Base-by-base conservation (phyloP, 2,329 filamentous ascomycete genomes). In the Didymella glomerata region DNA sequence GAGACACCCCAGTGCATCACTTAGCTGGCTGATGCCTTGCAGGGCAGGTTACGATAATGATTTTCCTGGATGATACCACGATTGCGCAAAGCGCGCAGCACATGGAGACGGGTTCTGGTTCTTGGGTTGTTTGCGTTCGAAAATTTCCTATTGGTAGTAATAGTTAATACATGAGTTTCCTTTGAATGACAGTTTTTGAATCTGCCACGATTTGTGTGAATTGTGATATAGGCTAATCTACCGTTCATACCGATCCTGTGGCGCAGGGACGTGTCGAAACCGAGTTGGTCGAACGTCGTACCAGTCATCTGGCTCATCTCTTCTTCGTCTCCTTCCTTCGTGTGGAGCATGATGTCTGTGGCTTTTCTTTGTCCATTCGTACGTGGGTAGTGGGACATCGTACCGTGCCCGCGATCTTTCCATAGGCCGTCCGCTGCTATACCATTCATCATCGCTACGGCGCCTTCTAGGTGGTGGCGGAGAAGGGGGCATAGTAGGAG, bases 61-160 rank as follows among this genome's bases (percentile, higher is more conserved):
- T 32, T 66, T 58, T 64, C 60, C 62, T 64, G 62, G 68, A 73
- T 74, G 71, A 75, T 75, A 75, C 71, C 72, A 75, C 67, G 60
- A 63, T 61, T 65, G 63, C 65, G 63, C 58, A 50, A 48, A 38
- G 50, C 56, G 46, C 41, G 44, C 36, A 48, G 57, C 46, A 56
- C 49, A 52, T 46, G 27, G 46, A 61, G 53, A 60, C 13, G 48
- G 54, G 47, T 44, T 53, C 44, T 51, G 40, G 20, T 18, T 54
- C 46, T 13, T 18, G 22, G 42, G 22, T 48, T 36, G 40, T 25
- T 14, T 47, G 56, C 46, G 27, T 44, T 36, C 14, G 7, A 51
- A 59, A 59, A 46, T 59, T 40, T 42, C 51, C 27, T 50, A 34
- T 8, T 28, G 48, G 59, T 66, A 68, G 60, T 67, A 68, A 67